phyloP scores from a whole-genome alignment of 306 rosid species.

The Ochetophila trinervis region DNA sequence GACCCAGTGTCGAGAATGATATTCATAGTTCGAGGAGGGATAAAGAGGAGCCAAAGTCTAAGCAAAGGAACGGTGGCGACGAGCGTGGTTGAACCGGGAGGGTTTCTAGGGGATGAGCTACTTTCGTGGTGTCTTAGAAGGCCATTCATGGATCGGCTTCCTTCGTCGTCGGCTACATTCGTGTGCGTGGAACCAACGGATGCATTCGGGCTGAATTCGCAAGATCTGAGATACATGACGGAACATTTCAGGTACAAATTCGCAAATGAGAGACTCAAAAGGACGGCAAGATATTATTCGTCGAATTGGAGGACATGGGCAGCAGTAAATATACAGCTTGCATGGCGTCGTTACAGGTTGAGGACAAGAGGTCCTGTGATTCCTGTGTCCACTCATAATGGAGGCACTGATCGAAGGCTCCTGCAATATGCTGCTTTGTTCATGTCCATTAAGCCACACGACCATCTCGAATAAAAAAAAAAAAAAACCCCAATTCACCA shows the following conservation, averaged over 20 bases:
- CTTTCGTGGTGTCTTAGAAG: conserved; percentile 94
- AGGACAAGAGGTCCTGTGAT: conserved; percentile 84
- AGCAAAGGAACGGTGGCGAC: conserved; percentile 94
- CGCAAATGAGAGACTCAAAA: conserved; percentile 80
- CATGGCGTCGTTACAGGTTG: conserved; percentile 75
- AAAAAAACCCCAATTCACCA: too few relatives aligned
- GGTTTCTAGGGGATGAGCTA: conserved; percentile 85
- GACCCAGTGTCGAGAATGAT: conserved; percentile 90
- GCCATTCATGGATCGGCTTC: conserved; percentile 77
- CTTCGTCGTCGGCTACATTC: conserved; percentile 88
- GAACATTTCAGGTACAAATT: conserved; percentile 94
- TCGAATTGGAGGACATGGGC: conserved; percentile 99
- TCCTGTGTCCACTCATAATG: conserved; percentile 43
- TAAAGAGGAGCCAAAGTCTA: conserved; percentile 66
- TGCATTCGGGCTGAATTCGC: conserved; percentile 74
- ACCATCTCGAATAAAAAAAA: conserved; percentile 61
- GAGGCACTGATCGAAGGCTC: conserved; percentile 57
- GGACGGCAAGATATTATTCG: conserved; percentile 92
- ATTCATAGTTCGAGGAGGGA: conserved; percentile 77
- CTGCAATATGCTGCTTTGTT: conserved; percentile 95
- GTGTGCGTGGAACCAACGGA: conserved; percentile 69
- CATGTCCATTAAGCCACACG: conserved; percentile 96
- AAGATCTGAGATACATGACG: conserved; percentile 68
- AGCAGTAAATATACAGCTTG: conserved; percentile 85
- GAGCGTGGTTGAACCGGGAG: conserved; percentile 79